Evolutionary conservation across 2,329 filamentous ascomycete genomes (phyloP), one percentile per base, ranked within the genome.

Genomic region (Penicillium freii): DNA sequence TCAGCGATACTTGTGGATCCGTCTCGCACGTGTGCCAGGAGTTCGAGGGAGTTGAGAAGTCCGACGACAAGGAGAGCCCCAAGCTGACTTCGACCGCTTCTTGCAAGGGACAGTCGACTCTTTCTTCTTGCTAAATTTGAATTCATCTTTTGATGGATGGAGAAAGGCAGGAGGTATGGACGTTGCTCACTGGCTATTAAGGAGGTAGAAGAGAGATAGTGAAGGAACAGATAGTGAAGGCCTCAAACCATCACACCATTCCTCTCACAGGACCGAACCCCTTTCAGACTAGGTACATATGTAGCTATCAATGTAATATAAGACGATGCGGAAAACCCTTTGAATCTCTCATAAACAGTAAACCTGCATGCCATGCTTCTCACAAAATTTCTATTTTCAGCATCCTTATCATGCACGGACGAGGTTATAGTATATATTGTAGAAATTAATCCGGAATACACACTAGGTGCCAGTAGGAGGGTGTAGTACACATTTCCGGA

Each of bases 1-100:
- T 69, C 23, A 62, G 29, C 47, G 54, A 43, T 49, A 64, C 56
- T 8, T 65, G 62, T 34, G 70, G 67, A 44, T 69, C 69, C 21
- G 71, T 76, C 50, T 61, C 59, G 25, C 66, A 69, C n/a, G 71
- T 75, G 56, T 76, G 74, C 60, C 60, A 63, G 19, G 69, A 71
- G 57, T 75, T 71, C 64, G 60, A 70, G 54, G 74, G 73, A 23
- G 48, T 56, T 4, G 54, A 56, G 0, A 56, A 56, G 19, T 56
- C 54, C 0, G 54, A 15, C 2, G 4, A 4, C 1, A 46, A 25
- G 17, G 54, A 56, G 33, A 56, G 54, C 40, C 54, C 54, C 1
- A 56, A 56, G 48, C 48, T 56, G 8, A 34, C 1, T 1, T 21
- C 54, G 6, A 56, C 54, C 42, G 48, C 33, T 27, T 56, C 54